Percentiles rank a stretch among this genome's conserved stretches.
phyloP scores from a whole-genome alignment of 306 rosid genomes.

The Corylus heterophylla region DNA sequence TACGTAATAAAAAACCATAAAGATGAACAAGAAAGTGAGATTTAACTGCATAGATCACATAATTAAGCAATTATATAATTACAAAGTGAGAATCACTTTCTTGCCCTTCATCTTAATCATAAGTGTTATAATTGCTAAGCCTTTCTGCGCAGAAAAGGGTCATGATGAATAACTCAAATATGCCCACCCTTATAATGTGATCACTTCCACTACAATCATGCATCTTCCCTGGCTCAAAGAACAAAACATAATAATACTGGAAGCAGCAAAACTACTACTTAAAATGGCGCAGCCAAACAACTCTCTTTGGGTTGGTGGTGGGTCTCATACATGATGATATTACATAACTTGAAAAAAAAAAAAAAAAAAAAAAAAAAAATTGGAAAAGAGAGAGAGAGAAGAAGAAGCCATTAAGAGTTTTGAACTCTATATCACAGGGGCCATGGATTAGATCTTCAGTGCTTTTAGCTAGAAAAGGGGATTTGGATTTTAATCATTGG shows the following conservation, averaged over 20 bases:
- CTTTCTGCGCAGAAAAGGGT: slow-evolving; percentile 42
- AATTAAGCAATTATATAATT: slow-evolving; percentile 35
- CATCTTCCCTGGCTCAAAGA: slow-evolving; percentile 24
- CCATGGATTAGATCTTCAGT: slow-evolving; percentile 13
- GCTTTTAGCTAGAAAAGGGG: slow-evolving; percentile 28
- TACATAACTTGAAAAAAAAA: slow-evolving; percentile 1
- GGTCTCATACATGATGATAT: slow-evolving; percentile 28
- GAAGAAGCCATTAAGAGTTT: background rate
- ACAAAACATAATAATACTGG: slow-evolving; percentile 21
- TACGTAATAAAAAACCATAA: slow-evolving; percentile 17
- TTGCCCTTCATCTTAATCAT: slow-evolving; percentile 77
- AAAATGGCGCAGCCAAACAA: slow-evolving; percentile 10
- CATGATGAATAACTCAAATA: slow-evolving; percentile 14
- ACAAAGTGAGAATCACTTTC: slow-evolving; percentile 44
- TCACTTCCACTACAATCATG: slow-evolving; percentile 25
- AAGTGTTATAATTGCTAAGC: slow-evolving; percentile 58
- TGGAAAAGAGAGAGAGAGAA: too few species aligned
- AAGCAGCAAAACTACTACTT: slow-evolving; percentile 6
- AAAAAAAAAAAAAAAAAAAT: background rate
- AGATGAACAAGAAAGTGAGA: slow-evolving; percentile 50
- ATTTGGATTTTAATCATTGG: slow-evolving; percentile 48
- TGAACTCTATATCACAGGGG: slow-evolving; percentile 26
- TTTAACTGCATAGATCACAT: slow-evolving; percentile 26
- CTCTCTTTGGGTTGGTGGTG: slow-evolving; percentile 28
- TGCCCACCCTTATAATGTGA: slow-evolving; percentile 12